Evolutionary conservation across 2,329 filamentous ascomycete species (phyloP).

Genomic region (Diaporthe sp.): DNA sequence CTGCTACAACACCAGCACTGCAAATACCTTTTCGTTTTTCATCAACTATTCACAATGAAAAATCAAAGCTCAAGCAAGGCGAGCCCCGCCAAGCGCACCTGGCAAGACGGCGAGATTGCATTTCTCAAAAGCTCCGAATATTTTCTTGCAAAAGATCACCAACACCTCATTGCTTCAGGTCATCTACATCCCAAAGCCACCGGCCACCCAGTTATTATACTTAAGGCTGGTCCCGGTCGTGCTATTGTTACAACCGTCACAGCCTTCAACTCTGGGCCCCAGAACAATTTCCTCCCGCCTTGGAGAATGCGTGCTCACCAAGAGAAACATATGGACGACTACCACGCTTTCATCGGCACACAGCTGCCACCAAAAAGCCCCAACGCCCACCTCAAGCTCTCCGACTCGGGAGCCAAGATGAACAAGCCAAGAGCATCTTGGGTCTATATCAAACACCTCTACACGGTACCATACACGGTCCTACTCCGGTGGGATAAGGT

Average conservation of each 20-base stretch:
- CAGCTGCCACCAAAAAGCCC: slow-evolving; percentile 39
- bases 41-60: neutral
- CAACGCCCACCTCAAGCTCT: slow-evolving; percentile 46
- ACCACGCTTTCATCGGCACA: slow-evolving; percentile 52
- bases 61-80: neutral
- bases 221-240: slow-evolving; percentile 42
- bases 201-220: slow-evolving; percentile 53
- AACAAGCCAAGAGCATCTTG: slow-evolving; percentile 45
- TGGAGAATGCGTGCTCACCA: slow-evolving; percentile 49
- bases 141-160: slow-evolving; percentile 43
- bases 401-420: slow-evolving; percentile 42
- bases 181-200: slow-evolving; percentile 45
- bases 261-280: slow-evolving; percentile 48
- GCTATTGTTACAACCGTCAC: slow-evolving; percentile 51
- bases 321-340: slow-evolving; percentile 45
- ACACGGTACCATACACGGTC: slow-evolving; percentile 42
- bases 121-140: slow-evolving; percentile 45
- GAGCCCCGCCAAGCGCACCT: neutral
- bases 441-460: slow-evolving; percentile 43
- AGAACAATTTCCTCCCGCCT: slow-evolving; percentile 47
- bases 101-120: slow-evolving; percentile 50
- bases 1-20: neutral
- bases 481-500: slow-evolving; percentile 43
- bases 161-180: slow-evolving; percentile 42
- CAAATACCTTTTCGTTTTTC: neutral